These are phyloP conservation scores for Zea mays DNA, from an alignment of 176 grass and related monocot species.

Conservation along the genomic window Zm-B73-REFERENCE-NAM-5.0 NC_050104.1:154586501-154587000, in stretches of 20 bases:
- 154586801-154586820: slow-evolving; percentile 9
- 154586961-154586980: background rate
- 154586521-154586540: too few species aligned
- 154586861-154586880: background rate
- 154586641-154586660: slow-evolving; percentile 54
- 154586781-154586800: background rate
- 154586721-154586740: slow-evolving; percentile 42
- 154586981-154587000: background rate
- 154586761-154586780: slow-evolving; percentile 22
- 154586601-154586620: slow-evolving; percentile 54
- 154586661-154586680: slow-evolving; percentile 38
- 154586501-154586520: background rate
- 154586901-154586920: background rate
- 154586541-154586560: slow-evolving; percentile 42
- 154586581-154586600: slow-evolving; percentile 56
- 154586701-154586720: slow-evolving; percentile 29
- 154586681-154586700: slow-evolving; percentile 41
- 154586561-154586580: slow-evolving; percentile 54
- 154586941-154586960: background rate
- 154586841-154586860: background rate
- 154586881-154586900: slow-evolving; percentile 8
- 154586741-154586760: slow-evolving; percentile 52
- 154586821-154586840: background rate
- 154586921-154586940: background rate
- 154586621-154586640: slow-evolving; percentile 63